These are phyloP conservation scores for Suaeda aralocaspica DNA, from an alignment of 148 eudicot genomes.

Conservation along the genomic window DNA sequence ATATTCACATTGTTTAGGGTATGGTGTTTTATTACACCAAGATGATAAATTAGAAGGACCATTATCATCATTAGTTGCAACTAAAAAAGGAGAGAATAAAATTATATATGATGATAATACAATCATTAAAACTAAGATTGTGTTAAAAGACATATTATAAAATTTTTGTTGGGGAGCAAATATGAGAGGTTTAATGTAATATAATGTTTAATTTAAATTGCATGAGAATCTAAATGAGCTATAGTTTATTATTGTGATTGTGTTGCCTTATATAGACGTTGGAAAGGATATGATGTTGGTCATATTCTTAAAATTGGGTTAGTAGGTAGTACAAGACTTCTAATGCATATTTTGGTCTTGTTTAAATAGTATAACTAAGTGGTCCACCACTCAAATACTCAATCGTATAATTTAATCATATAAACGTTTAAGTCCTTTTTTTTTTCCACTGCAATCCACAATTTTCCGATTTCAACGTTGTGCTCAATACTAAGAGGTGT, in stretches of 20 bases:
- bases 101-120: neutral
- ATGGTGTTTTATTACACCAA: constrained; percentile 70
- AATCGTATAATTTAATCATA: too few species aligned
- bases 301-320: neutral
- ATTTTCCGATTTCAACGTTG: neutral
- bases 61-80: constrained; percentile 2
- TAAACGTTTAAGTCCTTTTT: neutral
- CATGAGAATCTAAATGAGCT: neutral
- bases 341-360: neutral
- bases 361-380: neutral
- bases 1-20: constrained; percentile 58
- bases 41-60: constrained; percentile 15
- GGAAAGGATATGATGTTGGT: neutral
- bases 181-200: constrained; percentile 2
- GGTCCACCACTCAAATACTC: neutral
- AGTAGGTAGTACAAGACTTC: neutral
- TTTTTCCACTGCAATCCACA: neutral
- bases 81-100: neutral
- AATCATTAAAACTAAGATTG: neutral
- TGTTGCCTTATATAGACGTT: neutral
- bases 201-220: constrained; percentile 1
- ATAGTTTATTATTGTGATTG: neutral
- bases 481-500: too few species aligned
- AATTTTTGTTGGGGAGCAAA: too few species aligned
- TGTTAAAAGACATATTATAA: neutral